These are phyloP conservation scores for Brassica balearica DNA, from an alignment of 441 rosid genomes.

Conservation along the genomic window DNA sequence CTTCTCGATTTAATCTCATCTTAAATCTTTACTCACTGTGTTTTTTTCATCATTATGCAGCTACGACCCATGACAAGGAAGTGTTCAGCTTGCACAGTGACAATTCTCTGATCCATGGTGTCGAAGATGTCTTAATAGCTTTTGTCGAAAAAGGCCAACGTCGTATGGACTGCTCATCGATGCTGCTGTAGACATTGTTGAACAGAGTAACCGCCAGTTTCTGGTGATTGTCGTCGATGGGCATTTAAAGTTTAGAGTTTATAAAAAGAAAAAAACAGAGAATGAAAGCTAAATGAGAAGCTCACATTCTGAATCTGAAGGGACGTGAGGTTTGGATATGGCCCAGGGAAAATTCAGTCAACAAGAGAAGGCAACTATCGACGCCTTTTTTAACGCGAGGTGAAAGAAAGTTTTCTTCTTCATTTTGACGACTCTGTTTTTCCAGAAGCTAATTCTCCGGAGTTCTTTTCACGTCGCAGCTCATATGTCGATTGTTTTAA, in stretches of 20 bases:
- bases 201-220: constrained; percentile 72
- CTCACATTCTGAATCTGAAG: too few species aligned
- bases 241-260: constrained; percentile 55
- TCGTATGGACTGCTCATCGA: constrained; percentile 82
- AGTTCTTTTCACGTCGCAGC: too few species aligned
- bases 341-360: too few species aligned
- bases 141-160: constrained; percentile 46
- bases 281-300: too few species aligned
- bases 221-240: constrained; percentile 88
- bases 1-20: background rate
- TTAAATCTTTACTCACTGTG: background rate
- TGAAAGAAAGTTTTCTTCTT: too few species aligned
- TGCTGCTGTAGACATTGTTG: constrained; percentile 74
- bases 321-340: too few species aligned
- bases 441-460: too few species aligned
- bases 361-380: too few species aligned
- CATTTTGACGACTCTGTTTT: too few species aligned
- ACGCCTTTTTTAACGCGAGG: too few species aligned
- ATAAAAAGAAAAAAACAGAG: background rate
- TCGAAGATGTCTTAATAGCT: constrained; percentile 29
- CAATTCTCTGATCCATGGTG: constrained; percentile 71
- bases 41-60: constrained; percentile 41
- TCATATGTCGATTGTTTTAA: too few species aligned
- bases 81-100: constrained; percentile 81
- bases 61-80: constrained; percentile 73